Conservation (phyloP, 1,139 yeast genomes). For the Saccharomyces hybrid region DNA sequence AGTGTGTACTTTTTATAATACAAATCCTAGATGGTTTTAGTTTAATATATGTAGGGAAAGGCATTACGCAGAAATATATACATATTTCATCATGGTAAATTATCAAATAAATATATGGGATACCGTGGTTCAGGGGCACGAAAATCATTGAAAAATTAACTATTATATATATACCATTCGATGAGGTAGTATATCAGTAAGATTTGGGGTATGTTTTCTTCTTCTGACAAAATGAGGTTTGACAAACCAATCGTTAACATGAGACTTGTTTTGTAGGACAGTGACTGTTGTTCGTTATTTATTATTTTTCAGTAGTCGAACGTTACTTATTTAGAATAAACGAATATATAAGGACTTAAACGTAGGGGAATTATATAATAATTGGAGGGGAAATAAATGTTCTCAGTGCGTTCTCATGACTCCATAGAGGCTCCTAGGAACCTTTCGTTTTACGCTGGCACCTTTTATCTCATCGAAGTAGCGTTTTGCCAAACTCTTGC, state of each 20-base stretch:
- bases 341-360: background rate
- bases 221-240: no score
- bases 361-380: background rate
- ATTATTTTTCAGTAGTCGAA: background rate
- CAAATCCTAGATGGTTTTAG: background rate
- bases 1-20: background rate
- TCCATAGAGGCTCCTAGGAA: background rate
- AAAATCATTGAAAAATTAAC: no score
- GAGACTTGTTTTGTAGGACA: no score
- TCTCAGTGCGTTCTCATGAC: background rate
- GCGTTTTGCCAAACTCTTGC: slow-evolving; percentile 1
- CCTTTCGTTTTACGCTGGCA: background rate
- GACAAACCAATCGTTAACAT: no score
- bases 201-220: no score
- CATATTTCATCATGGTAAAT: no score
- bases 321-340: background rate
- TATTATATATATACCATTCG: no score
- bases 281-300: no score
- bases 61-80: no score
- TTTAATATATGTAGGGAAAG: background rate
- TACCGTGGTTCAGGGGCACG: no score
- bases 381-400: background rate
- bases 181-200: no score
- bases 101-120: no score
- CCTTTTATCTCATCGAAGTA: slow-evolving; percentile 3